Base-by-base conservation (phyloP, 371 early-diverging fungal genomes). In the Mortierella sp. region DNA sequence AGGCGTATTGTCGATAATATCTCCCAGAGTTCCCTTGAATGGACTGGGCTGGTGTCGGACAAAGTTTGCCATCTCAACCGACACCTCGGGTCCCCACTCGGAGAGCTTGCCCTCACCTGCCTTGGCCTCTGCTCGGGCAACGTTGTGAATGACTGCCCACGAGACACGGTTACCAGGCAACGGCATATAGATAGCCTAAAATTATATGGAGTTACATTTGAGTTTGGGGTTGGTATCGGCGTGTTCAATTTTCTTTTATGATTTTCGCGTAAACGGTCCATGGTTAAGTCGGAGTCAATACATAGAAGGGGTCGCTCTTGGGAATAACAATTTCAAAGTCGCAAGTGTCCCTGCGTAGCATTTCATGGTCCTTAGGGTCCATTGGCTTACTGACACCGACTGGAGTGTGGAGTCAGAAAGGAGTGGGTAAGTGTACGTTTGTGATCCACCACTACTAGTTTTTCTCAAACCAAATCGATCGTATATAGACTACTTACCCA, bases 301-400 rank as follows among this genome's bases (percentile, higher is more conserved):
- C 78, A 54, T 76, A 76, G 59, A 70, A 76, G 19, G 78, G 78
- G 14, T 65, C 70, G 14, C n/a, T 61, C 61, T 70, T 64, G 0
- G 66, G 70, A 41, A 76, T 60, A 21, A 76, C 78, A 58, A 76
- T 76, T 53, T 76, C 70, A 31, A 76, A 76, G 26, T 76, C 76
- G 50, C 50, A 41, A 15, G 64, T 69, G 0, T 76, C 55, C 2
- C 51, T 28, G 5, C 60, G 60, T n/a, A 76, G 64, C 50, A 69
- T 50, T 42, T 64, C 59, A 32, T 69, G 60, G 6, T 76, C 60
- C 26, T 59, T 60, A 23, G 76, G 70, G 26, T 76, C 70, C 56
- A 76, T 50, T 24, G 76, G 76, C 27, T 68, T 64, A 26, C 64
- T 69, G 31, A 76, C 76, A 11, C 76, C 76, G 14, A 76, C 76